Evolutionary conservation across 306 rosid genomes (phyloP), one percentile per base, ranked within the genome.

Genomic region (Dalbergia cultrata): DNA sequence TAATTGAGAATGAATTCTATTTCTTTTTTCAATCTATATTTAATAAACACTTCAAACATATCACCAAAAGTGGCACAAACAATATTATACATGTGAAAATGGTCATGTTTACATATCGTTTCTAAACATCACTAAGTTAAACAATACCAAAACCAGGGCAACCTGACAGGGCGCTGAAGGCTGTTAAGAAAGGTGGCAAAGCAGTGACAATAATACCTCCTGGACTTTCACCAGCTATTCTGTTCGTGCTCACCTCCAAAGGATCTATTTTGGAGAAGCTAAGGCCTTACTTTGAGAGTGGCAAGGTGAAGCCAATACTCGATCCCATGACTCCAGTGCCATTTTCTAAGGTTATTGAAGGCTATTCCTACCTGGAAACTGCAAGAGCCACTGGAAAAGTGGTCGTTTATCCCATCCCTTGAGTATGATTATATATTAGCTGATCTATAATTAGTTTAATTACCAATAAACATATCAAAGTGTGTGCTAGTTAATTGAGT

Each of bases 301-400:
- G 93, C 47, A 80, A 92, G 76, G 85, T 90, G 88, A 92, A 84
- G 86, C 89, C 98, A n/a, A 54, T 92, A 18, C 74, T 94, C 3
- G 97, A 94, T 63, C 84, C 93, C 9, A 88, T 83, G 59, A 47
- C 86, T 5, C 94, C 91, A 3, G 22, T 90, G 18, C 92, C 97
- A 10, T 94, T 94, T 85, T 85, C 94, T 11, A 56, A 92, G 58
- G 52, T 79, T 2, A 45, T 77, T 10, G 84, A 90, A 63, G 97
- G 96, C 3, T 85, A 62, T 78, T 81, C 89, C 13, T 83, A 90
- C 57, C 86, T 92, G 7, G 87, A 90, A 75, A 90, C 89, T 9
- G 54, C 65, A 34, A 84, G 89, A 80, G 97, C 97, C 43, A 80
- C 83, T 0, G 97, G 97, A 9, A 89, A 90, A 80, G 74, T 94